Percentiles rank a stretch among this genome's conserved stretches.
These are phyloP conservation scores for Pelargonium nanum DNA, from an alignment of 345 rosid genomes.

Conservation along the genomic window DNA sequence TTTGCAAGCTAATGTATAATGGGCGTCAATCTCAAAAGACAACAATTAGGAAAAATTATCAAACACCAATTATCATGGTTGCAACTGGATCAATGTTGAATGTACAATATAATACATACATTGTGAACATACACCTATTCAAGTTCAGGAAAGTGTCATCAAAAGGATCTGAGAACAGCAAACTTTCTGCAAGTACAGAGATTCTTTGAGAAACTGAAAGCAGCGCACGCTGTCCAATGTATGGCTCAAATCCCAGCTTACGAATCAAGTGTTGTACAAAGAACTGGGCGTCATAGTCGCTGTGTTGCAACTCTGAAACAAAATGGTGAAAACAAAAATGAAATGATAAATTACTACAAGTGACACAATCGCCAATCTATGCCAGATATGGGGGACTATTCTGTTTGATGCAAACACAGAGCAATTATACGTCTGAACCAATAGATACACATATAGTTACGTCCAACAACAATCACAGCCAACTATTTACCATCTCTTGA, in stretches of 20 bases:
- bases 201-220: slow-evolving; percentile 61
- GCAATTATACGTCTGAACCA: background rate
- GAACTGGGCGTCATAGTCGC: slow-evolving; percentile 33
- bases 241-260: slow-evolving; percentile 56
- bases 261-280: slow-evolving; percentile 74
- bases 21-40: background rate
- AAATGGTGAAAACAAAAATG: slow-evolving; percentile 3
- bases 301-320: slow-evolving; percentile 25
- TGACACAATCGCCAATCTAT: no score
- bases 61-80: background rate
- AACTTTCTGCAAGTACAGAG: slow-evolving; percentile 45
- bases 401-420: background rate
- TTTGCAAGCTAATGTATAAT: background rate
- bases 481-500: slow-evolving; percentile 33
- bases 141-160: slow-evolving; percentile 51
- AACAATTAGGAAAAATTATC: background rate
- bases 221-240: slow-evolving; percentile 59
- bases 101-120: slow-evolving; percentile 55
- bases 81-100: background rate
- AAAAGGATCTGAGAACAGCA: slow-evolving; percentile 73
- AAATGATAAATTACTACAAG: no score
- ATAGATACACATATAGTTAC: background rate
- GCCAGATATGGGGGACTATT: no score
- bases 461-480: background rate
- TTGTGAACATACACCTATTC: slow-evolving; percentile 52